Base-by-base conservation (phyloP, 495 filamentous ascomycete genomes). In the Bombardia bombarda region DNA sequence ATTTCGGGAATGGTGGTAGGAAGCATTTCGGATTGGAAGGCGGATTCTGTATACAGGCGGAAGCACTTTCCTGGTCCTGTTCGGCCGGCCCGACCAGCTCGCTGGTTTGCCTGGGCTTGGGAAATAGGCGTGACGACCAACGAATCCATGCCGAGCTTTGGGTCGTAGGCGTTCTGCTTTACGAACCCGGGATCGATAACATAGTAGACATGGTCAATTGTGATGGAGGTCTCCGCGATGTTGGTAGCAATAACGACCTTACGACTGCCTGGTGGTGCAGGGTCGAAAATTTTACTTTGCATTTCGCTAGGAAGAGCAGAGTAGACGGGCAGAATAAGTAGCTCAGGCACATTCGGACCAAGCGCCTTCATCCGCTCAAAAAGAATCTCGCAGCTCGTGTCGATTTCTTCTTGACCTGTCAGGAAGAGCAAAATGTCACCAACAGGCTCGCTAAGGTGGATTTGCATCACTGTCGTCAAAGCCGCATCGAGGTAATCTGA, bases 181-280 rank as follows among this genome's bases (percentile, higher is more conserved):
- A 95, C 90, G 53, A 97, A 97, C 3, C 92, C 92, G 6, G 92
- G 90, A 56, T 99, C 92, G 28, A 99, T 78, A 24, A 99, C 93
- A 60, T 94, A 99, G 68, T 93, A 93, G 47, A 99, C 94, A 31
- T 86, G 82, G 60, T 97, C 92, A 44, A 99, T 96, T 0, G 92
- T 99, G 52, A 99, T 90, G 13, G 86, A 93, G 0, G 92, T 99
- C 56, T 99, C 92, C 0, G 92, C 92, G 56, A 99, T 99, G 51
- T 99, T 99, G 14, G 92, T 99, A 2, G 92, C 93, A 60, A 99
- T 95, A 38, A 99, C 86, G 13, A 96, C 88, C 64, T 99, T 99
- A 40, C 92, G 74, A 33, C 79, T 84, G 26, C 92, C 92, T 14
- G 82, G 75, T 5, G 90, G 87, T 16, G 93, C 85, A 13, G 90